These are phyloP conservation scores for Plasmodium cynomolgi DNA, from an alignment of 169 alveolate species.

Conservation along the genomic window DNA sequence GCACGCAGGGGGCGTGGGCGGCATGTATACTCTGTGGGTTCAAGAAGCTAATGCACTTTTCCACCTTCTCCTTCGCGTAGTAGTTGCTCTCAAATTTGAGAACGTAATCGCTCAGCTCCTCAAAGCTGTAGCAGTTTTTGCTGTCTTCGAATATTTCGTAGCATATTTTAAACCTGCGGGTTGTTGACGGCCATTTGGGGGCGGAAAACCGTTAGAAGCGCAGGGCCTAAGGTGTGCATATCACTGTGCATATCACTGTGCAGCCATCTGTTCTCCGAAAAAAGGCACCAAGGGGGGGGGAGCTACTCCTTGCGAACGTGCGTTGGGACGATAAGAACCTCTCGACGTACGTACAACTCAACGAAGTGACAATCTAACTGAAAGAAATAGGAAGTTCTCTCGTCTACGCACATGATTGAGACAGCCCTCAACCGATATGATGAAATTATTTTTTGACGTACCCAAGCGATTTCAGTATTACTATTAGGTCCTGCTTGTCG, in stretches of 20 bases:
- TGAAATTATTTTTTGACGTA: not conserved
- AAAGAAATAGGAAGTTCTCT: not conserved
- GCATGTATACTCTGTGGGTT: constrained; percentile 28
- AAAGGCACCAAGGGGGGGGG: not conserved
- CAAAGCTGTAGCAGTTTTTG: constrained; percentile 43
- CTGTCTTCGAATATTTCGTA: constrained; percentile 49
- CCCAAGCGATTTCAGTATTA: constrained; percentile 65
- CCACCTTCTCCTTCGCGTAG: constrained; percentile 53
- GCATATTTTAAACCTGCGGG: constrained; percentile 31
- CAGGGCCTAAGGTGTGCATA: not conserved
- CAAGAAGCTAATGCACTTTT: constrained; percentile 27
- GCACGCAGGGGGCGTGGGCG: not conserved
- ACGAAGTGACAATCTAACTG: not conserved
- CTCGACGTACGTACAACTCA: not conserved
- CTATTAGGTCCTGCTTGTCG: constrained; percentile 65
- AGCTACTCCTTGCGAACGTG: not conserved
- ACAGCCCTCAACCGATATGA: not conserved
- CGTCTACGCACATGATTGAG: not conserved
- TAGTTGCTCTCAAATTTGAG: constrained; percentile 29
- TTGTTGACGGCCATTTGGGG: not conserved
- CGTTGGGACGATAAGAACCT: not conserved
- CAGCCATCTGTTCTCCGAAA: not conserved
- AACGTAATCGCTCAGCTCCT: constrained; percentile 44
- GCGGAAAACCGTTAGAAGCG: not conserved
- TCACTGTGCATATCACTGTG: not conserved